Evolutionary conservation across 257 asterid genomes (phyloP).

Genomic region (Fraxinus americana): DNA sequence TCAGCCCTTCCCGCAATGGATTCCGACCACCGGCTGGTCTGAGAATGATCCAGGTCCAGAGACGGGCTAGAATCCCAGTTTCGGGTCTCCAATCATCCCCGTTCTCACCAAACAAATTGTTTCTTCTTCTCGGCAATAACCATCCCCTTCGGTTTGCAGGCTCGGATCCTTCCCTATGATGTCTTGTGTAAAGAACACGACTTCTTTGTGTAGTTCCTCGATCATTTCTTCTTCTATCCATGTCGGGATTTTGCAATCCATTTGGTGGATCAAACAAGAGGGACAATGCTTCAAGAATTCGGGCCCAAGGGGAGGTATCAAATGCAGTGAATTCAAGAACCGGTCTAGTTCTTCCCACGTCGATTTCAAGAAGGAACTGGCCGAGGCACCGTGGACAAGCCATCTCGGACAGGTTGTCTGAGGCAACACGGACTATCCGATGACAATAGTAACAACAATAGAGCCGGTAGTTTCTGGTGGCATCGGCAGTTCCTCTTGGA

Average conservation of each 20-base stretch:
- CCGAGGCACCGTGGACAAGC: conserved; percentile 73
- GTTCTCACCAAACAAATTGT: conserved; percentile 28
- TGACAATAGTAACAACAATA: conserved; percentile 93
- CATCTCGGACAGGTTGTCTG: conserved; percentile 37
- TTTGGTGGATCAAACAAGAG: conserved; percentile 53
- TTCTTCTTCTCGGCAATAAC: conserved; percentile 52
- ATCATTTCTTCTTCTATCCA: conserved; percentile 15
- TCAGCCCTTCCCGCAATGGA: conserved; percentile 28
- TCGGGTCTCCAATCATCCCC: conserved; percentile 58
- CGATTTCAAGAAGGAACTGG: conserved; percentile 58
- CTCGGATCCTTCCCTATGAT: conserved; percentile 31
- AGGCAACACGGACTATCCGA: conserved; percentile 50
- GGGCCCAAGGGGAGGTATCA: conserved; percentile 79
- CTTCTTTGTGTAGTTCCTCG: conserved; percentile 32
- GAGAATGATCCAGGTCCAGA: conserved; percentile 58
- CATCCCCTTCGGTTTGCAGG: conserved; percentile 27
- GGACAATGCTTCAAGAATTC: conserved; percentile 66
- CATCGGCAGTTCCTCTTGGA: conserved; percentile 25
- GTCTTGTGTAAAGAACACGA: conserved; percentile 31
- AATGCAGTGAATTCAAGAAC: conserved; percentile 55
- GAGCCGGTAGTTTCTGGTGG: conserved; percentile 40
- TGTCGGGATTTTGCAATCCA: conserved; percentile 11
- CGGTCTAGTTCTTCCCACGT: conserved; percentile 43
- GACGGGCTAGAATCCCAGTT: conserved; percentile 77
- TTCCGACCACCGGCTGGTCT: conserved; percentile 39